These are phyloP conservation scores for Cyphellophora attinorum DNA, from an alignment of 2,329 filamentous ascomycete genomes.

Conservation along the genomic window DNA sequence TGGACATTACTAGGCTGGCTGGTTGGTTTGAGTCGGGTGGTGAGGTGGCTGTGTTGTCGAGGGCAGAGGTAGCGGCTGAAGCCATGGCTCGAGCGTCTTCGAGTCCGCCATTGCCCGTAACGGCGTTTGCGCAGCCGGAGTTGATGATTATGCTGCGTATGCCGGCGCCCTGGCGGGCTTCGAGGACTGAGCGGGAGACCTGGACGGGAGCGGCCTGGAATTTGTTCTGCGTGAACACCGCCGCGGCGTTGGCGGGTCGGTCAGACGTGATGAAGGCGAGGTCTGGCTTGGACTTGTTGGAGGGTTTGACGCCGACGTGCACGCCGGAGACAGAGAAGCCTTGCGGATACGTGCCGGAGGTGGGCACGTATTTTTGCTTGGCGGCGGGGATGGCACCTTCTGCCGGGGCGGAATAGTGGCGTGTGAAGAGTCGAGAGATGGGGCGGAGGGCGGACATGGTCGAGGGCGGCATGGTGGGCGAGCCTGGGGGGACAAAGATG, in stretches of 20 bases:
- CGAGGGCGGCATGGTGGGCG: not conserved
- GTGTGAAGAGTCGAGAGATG: conserved; percentile 7
- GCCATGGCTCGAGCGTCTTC: conserved; percentile 86
- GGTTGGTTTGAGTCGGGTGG: conserved; percentile 19
- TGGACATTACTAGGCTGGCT: conserved; percentile 92
- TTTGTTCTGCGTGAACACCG: conserved; percentile 95
- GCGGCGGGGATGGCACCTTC: conserved; percentile 55
- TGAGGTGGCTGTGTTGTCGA: conserved; percentile 25
- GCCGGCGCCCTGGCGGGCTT: conserved; percentile 55
- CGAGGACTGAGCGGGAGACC: conserved; percentile 65
- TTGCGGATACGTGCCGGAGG: conserved; percentile 74
- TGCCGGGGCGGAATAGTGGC: conserved; percentile 33
- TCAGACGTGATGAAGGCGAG: conserved; percentile 83
- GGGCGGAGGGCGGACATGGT: not conserved
- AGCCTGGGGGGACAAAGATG: too few relatives aligned
- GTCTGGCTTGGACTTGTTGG: conserved; percentile 85
- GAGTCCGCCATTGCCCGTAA: conserved; percentile 81
- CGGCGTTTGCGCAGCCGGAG: conserved; percentile 92
- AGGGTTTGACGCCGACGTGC: conserved; percentile 86
- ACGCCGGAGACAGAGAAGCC: conserved; percentile 82
- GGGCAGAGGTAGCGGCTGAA: conserved; percentile 56
- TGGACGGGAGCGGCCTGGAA: conserved; percentile 95
- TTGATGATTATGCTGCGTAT: conserved; percentile 82
- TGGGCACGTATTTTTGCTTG: conserved; percentile 87
- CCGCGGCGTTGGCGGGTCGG: conserved; percentile 72